Percentiles rank a stretch among this genome's conserved stretches.
Conservation (phyloP, 371 early-diverging fungal genomes). For the Zychaea mexicana region DNA sequence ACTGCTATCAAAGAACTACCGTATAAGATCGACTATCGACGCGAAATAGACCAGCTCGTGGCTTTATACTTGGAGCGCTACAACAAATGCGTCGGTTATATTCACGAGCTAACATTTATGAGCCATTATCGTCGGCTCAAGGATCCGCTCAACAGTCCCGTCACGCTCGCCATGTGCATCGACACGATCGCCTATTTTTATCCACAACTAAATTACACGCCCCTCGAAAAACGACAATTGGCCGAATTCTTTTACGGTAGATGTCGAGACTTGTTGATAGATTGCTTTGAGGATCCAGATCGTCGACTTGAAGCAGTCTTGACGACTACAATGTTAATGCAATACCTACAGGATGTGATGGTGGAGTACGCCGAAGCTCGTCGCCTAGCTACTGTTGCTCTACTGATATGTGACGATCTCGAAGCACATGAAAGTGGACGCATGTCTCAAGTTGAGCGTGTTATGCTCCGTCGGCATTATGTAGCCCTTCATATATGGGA, state of each 20-base stretch:
- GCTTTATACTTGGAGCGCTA: background rate
- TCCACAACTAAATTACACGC: constrained; percentile 1
- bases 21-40: background rate
- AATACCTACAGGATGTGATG: background rate
- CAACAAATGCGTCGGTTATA: background rate
- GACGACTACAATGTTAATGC: background rate
- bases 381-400: background rate
- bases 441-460: background rate
- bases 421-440: background rate
- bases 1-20: background rate
- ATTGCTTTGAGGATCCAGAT: constrained; percentile 22
- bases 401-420: background rate
- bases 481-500: background rate
- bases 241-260: constrained; percentile 20
- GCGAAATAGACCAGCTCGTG: constrained; percentile 1
- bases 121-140: background rate
- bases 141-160: constrained; percentile 11
- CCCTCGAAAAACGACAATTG: constrained; percentile 11
- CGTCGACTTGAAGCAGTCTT: constrained; percentile 20
- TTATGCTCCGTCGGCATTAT: constrained; percentile 2
- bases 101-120: constrained; percentile 11
- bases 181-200: background rate
- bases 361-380: constrained; percentile 6
- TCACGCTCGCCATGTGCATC: constrained; percentile 17
- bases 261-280: constrained; percentile 6